Percentiles rank a stretch among this genome's conserved stretches.
Evolutionary conservation across 2,329 filamentous ascomycete genomes (phyloP).

Genomic region (Sordariomycetes sp.): DNA sequence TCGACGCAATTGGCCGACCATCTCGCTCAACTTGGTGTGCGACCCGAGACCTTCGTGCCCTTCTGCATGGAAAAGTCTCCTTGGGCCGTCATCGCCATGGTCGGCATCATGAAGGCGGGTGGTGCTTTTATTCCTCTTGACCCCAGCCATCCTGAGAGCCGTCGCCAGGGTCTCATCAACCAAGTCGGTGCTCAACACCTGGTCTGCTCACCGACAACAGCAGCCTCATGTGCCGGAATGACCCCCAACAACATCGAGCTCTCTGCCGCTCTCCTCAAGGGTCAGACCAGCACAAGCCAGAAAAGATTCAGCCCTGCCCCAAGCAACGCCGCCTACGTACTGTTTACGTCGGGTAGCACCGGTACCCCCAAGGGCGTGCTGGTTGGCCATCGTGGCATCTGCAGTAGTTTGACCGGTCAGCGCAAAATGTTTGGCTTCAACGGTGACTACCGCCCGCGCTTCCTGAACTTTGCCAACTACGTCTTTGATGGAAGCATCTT

Average conservation of each 20-base stretch:
- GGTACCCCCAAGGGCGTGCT: slow-evolving; percentile 9
- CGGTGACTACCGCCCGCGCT: slow-evolving; percentile 26
- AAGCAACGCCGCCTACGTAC: slow-evolving; percentile 6
- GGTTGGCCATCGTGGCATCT: slow-evolving; percentile 9
- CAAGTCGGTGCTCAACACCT: slow-evolving; percentile 6
- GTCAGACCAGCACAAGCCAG: no score
- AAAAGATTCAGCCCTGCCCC: no score
- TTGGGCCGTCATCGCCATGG: not conserved
- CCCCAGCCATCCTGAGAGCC: not conserved
- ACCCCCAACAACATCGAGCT: not conserved
- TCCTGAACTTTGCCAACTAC: slow-evolving; percentile 41
- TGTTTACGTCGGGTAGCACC: slow-evolving; percentile 9
- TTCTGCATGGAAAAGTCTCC: not conserved
- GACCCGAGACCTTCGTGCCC: slow-evolving; percentile 8
- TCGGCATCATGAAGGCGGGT: not conserved
- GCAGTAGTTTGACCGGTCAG: not conserved
- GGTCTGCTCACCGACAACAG: slow-evolving; percentile 4
- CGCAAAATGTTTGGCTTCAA: not conserved
- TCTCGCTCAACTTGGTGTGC: slow-evolving; percentile 10
- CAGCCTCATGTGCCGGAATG: not conserved
- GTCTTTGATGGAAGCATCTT: slow-evolving; percentile 38
- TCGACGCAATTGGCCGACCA: slow-evolving; percentile 3
- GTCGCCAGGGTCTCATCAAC: slow-evolving; percentile 4
- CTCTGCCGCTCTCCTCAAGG: not conserved
- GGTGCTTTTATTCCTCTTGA: not conserved